Percentiles rank a stretch among this genome's conserved stretches.
Conservation (phyloP, 1,139 yeast species). For the Suhomyces wounanorum region DNA sequence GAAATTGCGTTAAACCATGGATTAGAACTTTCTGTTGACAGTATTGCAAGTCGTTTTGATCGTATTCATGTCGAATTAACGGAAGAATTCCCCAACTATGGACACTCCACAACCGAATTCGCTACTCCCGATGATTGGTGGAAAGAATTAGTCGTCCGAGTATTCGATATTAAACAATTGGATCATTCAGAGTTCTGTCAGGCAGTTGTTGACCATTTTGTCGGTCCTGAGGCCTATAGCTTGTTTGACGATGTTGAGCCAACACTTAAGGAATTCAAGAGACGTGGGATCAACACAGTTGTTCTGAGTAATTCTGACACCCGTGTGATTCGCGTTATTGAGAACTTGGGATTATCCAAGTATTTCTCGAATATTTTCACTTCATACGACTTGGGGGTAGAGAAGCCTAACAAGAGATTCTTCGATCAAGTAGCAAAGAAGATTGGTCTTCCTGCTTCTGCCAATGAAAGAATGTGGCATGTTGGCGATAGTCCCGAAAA, state of each 20-base stretch:
- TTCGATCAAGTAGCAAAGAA: slow-evolving; percentile 41
- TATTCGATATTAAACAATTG: slow-evolving; percentile 35
- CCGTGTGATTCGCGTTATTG: slow-evolving; percentile 43
- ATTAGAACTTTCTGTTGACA: slow-evolving; percentile 31
- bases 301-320: slow-evolving; percentile 65
- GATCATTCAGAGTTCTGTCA: slow-evolving; percentile 30
- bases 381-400: slow-evolving; percentile 55
- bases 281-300: slow-evolving; percentile 39
- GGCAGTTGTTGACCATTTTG: slow-evolving; percentile 49
- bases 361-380: slow-evolving; percentile 48
- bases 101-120: slow-evolving; percentile 39
- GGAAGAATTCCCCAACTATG: slow-evolving; percentile 58
- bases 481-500: slow-evolving; percentile 61
- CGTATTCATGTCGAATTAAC: slow-evolving; percentile 27
- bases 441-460: slow-evolving; percentile 8
- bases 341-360: slow-evolving; percentile 43
- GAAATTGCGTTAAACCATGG: slow-evolving; percentile 49
- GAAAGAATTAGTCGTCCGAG: slow-evolving; percentile 47
- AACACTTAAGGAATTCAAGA: slow-evolving; percentile 38
- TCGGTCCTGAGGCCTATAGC: slow-evolving; percentile 52
- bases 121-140: slow-evolving; percentile 55
- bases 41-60: slow-evolving; percentile 34
- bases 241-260: slow-evolving; percentile 57
- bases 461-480: slow-evolving; percentile 52
- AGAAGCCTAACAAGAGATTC: slow-evolving; percentile 54